Conservation (phyloP, 2,329 filamentous ascomycete species). For the Aspergillus alliaceus region DNA sequence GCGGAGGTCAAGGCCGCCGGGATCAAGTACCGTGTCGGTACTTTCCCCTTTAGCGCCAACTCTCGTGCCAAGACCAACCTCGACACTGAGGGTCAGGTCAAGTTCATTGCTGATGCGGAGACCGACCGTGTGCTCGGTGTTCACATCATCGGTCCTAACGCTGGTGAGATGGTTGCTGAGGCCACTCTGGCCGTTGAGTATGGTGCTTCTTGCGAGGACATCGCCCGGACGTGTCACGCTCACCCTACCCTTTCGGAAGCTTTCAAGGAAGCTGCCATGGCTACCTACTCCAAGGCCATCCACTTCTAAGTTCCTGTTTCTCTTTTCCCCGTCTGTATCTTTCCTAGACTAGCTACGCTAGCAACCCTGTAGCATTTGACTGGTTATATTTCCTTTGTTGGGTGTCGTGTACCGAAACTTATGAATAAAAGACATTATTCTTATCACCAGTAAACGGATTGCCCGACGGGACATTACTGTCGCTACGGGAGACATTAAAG, state of each 20-base stretch:
- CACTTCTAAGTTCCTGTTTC: conserved; percentile 67
- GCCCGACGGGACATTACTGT: neutral
- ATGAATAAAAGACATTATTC: conserved; percentile 16
- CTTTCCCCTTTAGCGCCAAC: conserved; percentile 97
- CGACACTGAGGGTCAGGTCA: conserved; percentile 92
- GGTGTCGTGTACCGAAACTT: conserved; percentile 18
- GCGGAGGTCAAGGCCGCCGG: conserved; percentile 88
- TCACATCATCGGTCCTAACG: conserved; percentile 94
- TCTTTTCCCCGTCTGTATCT: conserved; percentile 18
- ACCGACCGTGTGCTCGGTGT: conserved; percentile 93
- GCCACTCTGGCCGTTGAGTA: conserved; percentile 94
- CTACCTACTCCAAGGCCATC: conserved; percentile 91
- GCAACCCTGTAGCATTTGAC: conserved; percentile 39
- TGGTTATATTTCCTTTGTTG: conserved; percentile 31
- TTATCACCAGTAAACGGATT: neutral
- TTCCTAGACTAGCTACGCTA: conserved; percentile 37
- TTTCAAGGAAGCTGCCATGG: conserved; percentile 99
- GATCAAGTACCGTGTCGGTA: conserved; percentile 88
- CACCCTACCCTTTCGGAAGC: conserved; percentile 95
- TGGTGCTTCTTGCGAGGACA: conserved; percentile 91
- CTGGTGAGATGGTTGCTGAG: conserved; percentile 99
- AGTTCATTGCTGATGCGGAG: conserved; percentile 94
- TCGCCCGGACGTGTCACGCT: conserved; percentile 91
- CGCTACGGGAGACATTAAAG: neutral
- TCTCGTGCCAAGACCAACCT: conserved; percentile 98